Evolutionary conservation across 371 early-diverging fungal species (phyloP).

Genomic region (Lichtheimia hyalospora): DNA sequence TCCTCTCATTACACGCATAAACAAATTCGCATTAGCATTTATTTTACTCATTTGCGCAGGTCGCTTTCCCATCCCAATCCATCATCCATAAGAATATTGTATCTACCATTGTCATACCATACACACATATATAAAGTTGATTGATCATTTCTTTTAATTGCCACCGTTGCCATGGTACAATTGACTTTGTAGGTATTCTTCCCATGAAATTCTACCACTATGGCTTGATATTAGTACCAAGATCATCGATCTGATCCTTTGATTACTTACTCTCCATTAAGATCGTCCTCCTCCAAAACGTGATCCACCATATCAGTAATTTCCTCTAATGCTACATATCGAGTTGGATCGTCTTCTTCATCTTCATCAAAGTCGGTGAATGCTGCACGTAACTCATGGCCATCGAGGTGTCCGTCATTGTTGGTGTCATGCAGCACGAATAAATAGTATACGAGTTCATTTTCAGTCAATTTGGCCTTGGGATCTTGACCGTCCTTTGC

Average conservation of each 20-base stretch:
- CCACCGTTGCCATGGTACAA: constrained; percentile 48
- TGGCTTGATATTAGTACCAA: background rate
- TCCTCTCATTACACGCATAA: too few species aligned
- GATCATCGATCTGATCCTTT: constrained; percentile 2
- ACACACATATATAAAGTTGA: too few species aligned
- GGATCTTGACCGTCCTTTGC: constrained; percentile 17
- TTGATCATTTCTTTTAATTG: background rate
- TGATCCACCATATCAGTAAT: constrained; percentile 63
- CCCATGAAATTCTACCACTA: constrained; percentile 74
- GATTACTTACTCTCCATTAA: constrained; percentile 54
- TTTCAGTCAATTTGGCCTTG: constrained; percentile 26
- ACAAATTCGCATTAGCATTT: too few species aligned
- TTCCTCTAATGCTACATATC: constrained; percentile 32
- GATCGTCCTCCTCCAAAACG: constrained; percentile 66
- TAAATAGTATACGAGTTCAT: constrained; percentile 54
- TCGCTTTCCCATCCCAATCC: too few species aligned
- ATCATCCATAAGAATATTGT: too few species aligned
- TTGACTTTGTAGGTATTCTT: constrained; percentile 71
- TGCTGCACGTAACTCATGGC: constrained; percentile 69
- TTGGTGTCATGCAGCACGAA: constrained; percentile 67
- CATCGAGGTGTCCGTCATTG: constrained; percentile 66
- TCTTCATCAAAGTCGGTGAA: constrained; percentile 47
- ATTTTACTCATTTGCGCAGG: too few species aligned
- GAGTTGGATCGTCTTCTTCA: constrained; percentile 28
- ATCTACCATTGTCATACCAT: background rate